Percentiles rank a stretch among this genome's conserved stretches.
phyloP scores from a whole-genome alignment of 2,329 filamentous ascomycete species.

The Curvularia eragrostidis region DNA sequence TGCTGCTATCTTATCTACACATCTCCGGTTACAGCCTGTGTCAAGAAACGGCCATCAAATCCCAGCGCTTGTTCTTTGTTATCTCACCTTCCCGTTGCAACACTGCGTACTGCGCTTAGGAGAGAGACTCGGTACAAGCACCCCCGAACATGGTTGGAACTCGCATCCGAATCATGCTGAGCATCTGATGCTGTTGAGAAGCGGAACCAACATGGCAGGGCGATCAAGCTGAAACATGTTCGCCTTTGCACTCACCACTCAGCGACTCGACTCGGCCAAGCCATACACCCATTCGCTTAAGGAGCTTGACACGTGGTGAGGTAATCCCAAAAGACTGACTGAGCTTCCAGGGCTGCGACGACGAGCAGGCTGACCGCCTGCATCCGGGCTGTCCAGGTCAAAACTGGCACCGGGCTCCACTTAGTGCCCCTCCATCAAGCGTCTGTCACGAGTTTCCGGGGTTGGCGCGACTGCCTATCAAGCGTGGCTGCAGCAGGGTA shows the following conservation, averaged over 20 bases:
- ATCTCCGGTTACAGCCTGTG: slow-evolving; percentile 2
- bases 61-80: slow-evolving; percentile 2
- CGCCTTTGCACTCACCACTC: slow-evolving; percentile 37
- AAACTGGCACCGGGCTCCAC: slow-evolving; percentile 11
- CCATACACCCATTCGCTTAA: slow-evolving; percentile 36
- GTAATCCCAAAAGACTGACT: slow-evolving; percentile 30
- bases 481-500: slow-evolving; percentile 33
- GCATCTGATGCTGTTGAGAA: slow-evolving; percentile 11
- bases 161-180: not conserved
- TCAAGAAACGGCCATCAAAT: slow-evolving; percentile 1
- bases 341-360: slow-evolving; percentile 16
- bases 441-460: slow-evolving; percentile 26
- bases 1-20: slow-evolving; percentile 10
- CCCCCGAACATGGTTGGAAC: slow-evolving; percentile 3
- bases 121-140: not conserved
- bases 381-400: slow-evolving; percentile 9
- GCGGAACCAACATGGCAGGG: slow-evolving; percentile 14
- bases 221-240: slow-evolving; percentile 37
- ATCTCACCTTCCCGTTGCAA: slow-evolving; percentile 9
- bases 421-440: slow-evolving; percentile 9
- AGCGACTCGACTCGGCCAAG: slow-evolving; percentile 33
- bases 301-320: slow-evolving; percentile 44
- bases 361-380: slow-evolving; percentile 8
- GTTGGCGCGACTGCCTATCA: slow-evolving; percentile 29
- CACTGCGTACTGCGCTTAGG: not conserved